A percentile compares a stretch with the other conserved stretches of the same genome.
Conservation (phyloP, 176 grass and related monocot genomes). For the Paspalum notatum region DNA sequence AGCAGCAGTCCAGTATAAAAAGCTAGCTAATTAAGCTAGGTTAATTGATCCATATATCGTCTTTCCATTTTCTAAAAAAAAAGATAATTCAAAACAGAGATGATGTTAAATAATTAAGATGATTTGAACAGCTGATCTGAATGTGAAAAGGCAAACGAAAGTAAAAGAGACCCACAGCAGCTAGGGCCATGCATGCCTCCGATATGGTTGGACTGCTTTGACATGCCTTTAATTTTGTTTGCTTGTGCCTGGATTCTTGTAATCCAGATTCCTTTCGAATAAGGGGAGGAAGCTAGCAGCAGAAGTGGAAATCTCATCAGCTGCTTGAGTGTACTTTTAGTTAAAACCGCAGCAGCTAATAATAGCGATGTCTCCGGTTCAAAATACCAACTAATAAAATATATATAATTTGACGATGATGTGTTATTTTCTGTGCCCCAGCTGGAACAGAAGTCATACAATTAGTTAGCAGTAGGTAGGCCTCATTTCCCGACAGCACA, state of each 20-base stretch:
- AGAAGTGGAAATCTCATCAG: constrained; percentile 25
- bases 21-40: too few relatives aligned
- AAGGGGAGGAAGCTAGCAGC: background rate
- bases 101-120: too few relatives aligned
- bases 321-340: constrained; percentile 48
- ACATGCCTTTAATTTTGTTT: constrained; percentile 30
- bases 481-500: constrained; percentile 51
- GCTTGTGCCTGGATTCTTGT: constrained; percentile 23
- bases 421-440: background rate
- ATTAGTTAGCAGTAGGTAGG: constrained; percentile 84
- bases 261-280: constrained; percentile 34
- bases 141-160: too few relatives aligned
- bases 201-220: constrained; percentile 20
- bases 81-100: background rate
- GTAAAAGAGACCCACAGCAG: too few relatives aligned
- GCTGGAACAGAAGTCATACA: constrained; percentile 57
- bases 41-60: background rate
- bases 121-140: too few relatives aligned
- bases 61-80: too few relatives aligned
- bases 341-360: constrained; percentile 43
- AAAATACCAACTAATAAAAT: background rate
- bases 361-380: constrained; percentile 21
- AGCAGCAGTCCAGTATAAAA: background rate
- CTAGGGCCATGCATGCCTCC: background rate
- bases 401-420: background rate